Evolutionary conservation across 2,329 filamentous ascomycete species (phyloP), one percentile per base, ranked within the genome.

Genomic region (Xylariales sp.): DNA sequence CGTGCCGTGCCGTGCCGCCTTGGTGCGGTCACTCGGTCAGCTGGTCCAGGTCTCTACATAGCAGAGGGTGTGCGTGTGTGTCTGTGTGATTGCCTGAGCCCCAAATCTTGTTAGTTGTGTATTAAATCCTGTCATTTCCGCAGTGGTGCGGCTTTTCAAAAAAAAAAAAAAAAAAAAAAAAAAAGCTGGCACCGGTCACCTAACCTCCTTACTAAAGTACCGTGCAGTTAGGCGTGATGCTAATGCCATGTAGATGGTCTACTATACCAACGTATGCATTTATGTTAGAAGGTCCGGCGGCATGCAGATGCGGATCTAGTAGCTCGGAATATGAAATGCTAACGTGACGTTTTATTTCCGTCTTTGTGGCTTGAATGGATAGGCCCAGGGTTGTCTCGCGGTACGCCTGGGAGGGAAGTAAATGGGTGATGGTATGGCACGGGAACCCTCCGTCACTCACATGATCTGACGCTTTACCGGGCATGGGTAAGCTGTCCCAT

Each of bases 1-100:
- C 65, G 65, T 56, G 45, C 61, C 64, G 68, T 58, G 56, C 67
- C 67, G 65, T 65, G 64, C 67, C 64, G 68, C 65, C 46, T 49
- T 23, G 53, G 50, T 41, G 57, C 50, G 45, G 49, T 61, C 46
- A 49, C 18, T 59, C n/a, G 41, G 61, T 67, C 49, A 57, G 57
- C 64, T 48, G 34, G 18, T 32, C 9, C 32, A 30, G 18, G 23
- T 55, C 5, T 23, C 23, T 23, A 23, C 23, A 23, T 23, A 23
- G 23, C 23, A 23, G 34, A 36, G 36, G 36, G 36, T 39, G 36
- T 39, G 23, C 23, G 23, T 23, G 23, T 53, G 23, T 23, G 23
- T 41, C 41, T 46, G 10, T 32, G 28, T 55, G 36, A 39, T 32
- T 57, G 41, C 36, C 39, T 28, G 4, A 41, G 39, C 30, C 28